Evolutionary conservation across 2,329 filamentous ascomycete species (phyloP).

Genomic region (Emergomyces pasteurianus): DNA sequence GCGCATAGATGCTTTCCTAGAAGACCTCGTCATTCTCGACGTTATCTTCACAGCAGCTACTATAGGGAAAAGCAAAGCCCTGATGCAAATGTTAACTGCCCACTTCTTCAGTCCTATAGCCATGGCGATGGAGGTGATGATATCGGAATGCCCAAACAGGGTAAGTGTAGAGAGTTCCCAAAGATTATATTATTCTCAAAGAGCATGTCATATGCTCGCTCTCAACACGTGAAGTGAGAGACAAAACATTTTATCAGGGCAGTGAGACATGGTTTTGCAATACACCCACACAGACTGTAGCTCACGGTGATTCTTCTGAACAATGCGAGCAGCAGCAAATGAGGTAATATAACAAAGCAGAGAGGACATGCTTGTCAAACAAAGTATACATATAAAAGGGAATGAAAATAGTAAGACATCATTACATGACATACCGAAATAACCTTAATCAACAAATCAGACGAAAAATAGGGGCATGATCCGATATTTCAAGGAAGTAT

Average conservation of each 20-base stretch:
- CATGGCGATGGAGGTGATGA: background rate
- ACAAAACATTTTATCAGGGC: background rate
- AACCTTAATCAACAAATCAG: background rate
- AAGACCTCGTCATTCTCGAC: slow-evolving; percentile 13
- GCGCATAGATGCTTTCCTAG: slow-evolving; percentile 12
- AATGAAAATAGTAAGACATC: background rate
- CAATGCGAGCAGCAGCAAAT: background rate
- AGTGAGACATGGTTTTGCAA: background rate
- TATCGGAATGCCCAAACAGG: background rate
- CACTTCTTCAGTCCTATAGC: background rate
- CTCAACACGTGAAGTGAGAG: background rate
- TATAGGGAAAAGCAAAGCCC: background rate
- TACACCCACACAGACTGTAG: background rate
- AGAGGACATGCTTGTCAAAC: background rate
- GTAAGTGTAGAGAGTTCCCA: background rate
- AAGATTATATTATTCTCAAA: background rate
- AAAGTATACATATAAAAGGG: background rate
- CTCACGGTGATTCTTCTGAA: background rate
- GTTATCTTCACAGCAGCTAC: background rate
- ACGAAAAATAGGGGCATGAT: background rate
- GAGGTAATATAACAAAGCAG: background rate
- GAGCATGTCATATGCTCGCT: background rate
- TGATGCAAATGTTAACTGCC: background rate
- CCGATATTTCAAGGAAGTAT: background rate
- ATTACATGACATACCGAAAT: background rate